phyloP scores from a whole-genome alignment of 78 protist genomes.

The Acrasis kona region DNA sequence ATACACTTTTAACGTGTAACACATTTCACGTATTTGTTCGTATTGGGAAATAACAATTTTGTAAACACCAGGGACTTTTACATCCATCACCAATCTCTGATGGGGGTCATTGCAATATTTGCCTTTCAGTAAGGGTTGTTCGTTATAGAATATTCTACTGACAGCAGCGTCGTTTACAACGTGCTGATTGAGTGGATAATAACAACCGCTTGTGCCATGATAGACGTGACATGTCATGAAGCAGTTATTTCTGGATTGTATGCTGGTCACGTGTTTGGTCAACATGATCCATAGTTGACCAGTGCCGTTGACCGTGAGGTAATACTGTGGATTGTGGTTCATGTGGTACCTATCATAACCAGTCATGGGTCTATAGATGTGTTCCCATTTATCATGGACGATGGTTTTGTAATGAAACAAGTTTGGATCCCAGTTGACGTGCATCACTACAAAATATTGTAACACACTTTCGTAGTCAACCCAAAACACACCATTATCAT shows the following conservation, averaged over 20 bases:
- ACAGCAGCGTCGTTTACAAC: no score
- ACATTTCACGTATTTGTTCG: neutral
- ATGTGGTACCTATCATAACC: neutral
- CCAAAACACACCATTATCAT: constrained; percentile 13
- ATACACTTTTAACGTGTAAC: neutral
- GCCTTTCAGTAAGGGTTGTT: neutral
- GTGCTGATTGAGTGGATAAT: no score
- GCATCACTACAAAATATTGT: neutral
- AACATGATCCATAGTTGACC: neutral
- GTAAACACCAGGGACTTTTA: neutral
- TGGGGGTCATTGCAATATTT: neutral
- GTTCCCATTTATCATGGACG: neutral
- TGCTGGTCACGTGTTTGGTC: neutral
- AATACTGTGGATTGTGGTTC: neutral
- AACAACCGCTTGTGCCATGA: no score
- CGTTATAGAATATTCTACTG: neutral
- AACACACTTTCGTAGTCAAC: neutral
- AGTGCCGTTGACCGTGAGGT: neutral
- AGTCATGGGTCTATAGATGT: neutral
- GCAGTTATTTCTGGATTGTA: neutral
- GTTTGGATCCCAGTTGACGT: neutral
- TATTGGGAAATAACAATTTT: neutral
- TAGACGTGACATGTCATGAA: neutral
- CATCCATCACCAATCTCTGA: neutral
- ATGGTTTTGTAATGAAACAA: neutral